phyloP scores from a whole-genome alignment of 2,329 filamentous ascomycete genomes.

The Ascochyta koolunga region DNA sequence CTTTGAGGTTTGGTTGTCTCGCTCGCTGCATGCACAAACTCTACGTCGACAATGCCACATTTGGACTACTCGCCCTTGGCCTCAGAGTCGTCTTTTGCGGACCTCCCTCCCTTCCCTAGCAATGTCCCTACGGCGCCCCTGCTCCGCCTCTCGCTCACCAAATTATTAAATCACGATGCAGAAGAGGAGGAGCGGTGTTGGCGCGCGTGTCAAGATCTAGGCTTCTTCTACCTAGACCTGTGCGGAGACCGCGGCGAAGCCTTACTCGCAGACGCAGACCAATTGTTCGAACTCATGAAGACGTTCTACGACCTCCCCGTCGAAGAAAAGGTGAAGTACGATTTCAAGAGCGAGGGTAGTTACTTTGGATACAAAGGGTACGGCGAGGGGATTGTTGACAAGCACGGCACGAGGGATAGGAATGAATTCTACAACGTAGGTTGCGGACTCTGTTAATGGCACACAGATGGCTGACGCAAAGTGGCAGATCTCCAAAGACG shows the following conservation, averaged over 20 bases:
- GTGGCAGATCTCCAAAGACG: conserved; percentile 57
- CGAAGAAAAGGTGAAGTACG: conserved; percentile 61
- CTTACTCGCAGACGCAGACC: conserved; percentile 53
- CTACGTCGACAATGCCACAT: conserved; percentile 26
- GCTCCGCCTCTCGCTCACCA: conserved; percentile 49
- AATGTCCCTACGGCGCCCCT: conserved; percentile 50
- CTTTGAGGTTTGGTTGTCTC: background rate
- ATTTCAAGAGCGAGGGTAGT: conserved; percentile 56
- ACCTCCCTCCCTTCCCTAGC: conserved; percentile 52
- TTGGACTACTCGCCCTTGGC: conserved; percentile 25
- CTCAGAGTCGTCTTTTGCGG: conserved; percentile 26
- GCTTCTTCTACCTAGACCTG: conserved; percentile 65
- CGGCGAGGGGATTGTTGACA: conserved; percentile 56
- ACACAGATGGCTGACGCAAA: background rate
- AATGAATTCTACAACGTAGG: conserved; percentile 63
- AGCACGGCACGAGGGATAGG: conserved; percentile 55
- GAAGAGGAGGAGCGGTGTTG: conserved; percentile 48
- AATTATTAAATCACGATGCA: conserved; percentile 44
- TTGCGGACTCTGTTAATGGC: conserved; percentile 7
- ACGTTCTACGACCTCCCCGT: conserved; percentile 56
- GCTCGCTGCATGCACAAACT: no score
- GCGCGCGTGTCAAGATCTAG: conserved; percentile 55
- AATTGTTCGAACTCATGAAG: conserved; percentile 55
- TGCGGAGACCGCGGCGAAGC: conserved; percentile 42
- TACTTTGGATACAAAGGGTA: conserved; percentile 60